Evolutionary conservation across 2,329 filamentous ascomycete genomes (phyloP).

Genomic region (Diplodia sapinea): DNA sequence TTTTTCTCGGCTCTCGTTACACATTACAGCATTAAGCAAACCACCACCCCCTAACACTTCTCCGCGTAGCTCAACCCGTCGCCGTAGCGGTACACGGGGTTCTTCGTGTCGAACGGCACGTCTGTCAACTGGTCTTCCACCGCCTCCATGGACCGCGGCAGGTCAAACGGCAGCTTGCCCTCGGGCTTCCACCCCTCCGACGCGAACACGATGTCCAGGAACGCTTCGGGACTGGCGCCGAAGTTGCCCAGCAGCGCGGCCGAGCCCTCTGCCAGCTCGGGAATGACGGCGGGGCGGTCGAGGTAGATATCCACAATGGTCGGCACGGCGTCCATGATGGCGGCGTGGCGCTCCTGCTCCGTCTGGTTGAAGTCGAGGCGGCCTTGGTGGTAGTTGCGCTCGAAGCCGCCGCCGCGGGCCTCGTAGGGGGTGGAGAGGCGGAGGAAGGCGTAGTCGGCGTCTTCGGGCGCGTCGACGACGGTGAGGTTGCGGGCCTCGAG

Average conservation of each 20-base stretch:
- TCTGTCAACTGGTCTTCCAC: slow-evolving; percentile 47
- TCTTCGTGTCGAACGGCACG: slow-evolving; percentile 47
- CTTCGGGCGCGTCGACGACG: slow-evolving; percentile 45
- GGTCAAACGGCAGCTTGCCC: slow-evolving; percentile 56
- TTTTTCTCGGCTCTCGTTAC: not conserved
- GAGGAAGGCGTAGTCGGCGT: slow-evolving; percentile 52
- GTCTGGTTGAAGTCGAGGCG: slow-evolving; percentile 51
- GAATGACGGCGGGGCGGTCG: slow-evolving; percentile 53
- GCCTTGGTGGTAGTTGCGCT: slow-evolving; percentile 49
- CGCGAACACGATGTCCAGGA: slow-evolving; percentile 53
- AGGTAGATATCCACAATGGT: slow-evolving; percentile 54
- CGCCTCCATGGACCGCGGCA: slow-evolving; percentile 54
- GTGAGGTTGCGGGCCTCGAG: slow-evolving; percentile 42
- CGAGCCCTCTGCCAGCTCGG: slow-evolving; percentile 50
- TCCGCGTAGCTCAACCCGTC: slow-evolving; percentile 44
- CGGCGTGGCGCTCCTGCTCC: slow-evolving; percentile 47
- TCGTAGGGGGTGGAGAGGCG: slow-evolving; percentile 51
- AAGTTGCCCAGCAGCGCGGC: slow-evolving; percentile 51
- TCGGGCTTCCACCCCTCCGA: slow-evolving; percentile 46
- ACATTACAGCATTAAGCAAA: not conserved
- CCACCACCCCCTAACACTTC: slow-evolving; percentile 8
- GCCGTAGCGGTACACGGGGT: slow-evolving; percentile 46
- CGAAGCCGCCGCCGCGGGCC: slow-evolving; percentile 52
- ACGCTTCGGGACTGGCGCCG: slow-evolving; percentile 50
- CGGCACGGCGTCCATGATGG: slow-evolving; percentile 48